Evolutionary conservation across 176 grass and related monocot genomes (phyloP).

Genomic region (Panicum miliaceum): DNA sequence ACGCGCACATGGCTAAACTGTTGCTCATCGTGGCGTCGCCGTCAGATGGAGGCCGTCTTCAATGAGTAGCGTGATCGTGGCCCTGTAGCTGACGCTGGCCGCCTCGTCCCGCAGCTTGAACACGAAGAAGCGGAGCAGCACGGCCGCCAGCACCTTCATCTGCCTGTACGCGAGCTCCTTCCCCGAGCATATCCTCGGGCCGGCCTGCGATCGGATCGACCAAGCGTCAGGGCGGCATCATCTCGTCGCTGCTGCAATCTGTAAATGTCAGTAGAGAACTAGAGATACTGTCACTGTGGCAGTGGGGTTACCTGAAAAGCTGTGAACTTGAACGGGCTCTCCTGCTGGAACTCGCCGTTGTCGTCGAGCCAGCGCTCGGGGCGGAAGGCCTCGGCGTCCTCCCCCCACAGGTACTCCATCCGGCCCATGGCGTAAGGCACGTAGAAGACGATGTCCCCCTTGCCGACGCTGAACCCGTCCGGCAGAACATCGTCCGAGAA

Average conservation of each 20-base stretch:
- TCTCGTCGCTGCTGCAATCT: neutral
- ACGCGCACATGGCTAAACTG: no score
- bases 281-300: no score
- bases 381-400: constrained; percentile 54
- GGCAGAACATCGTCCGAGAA: constrained; percentile 34
- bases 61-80: constrained; percentile 37
- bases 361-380: constrained; percentile 73
- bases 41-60: constrained; percentile 50
- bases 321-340: constrained; percentile 74
- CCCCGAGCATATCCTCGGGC: constrained; percentile 63
- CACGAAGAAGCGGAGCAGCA: constrained; percentile 54
- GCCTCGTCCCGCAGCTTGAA: constrained; percentile 37
- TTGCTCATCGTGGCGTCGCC: neutral
- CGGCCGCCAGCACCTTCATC: constrained; percentile 67
- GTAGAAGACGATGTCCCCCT: constrained; percentile 60
- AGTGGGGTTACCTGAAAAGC: constrained; percentile 55
- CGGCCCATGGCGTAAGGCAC: constrained; percentile 68
- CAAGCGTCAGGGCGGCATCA: no score
- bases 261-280: neutral
- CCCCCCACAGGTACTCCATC: constrained; percentile 68
- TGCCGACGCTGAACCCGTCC: constrained; percentile 50
- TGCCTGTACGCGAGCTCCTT: constrained; percentile 67
- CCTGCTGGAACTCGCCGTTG: constrained; percentile 42
- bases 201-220: constrained; percentile 20
- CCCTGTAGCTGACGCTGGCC: constrained; percentile 31